A percentile compares a stretch with the other conserved stretches of the same genome.
These are phyloP conservation scores for Cladosporium sp. DNA, from an alignment of 2,329 filamentous ascomycete species.

Conservation along the genomic window DNA sequence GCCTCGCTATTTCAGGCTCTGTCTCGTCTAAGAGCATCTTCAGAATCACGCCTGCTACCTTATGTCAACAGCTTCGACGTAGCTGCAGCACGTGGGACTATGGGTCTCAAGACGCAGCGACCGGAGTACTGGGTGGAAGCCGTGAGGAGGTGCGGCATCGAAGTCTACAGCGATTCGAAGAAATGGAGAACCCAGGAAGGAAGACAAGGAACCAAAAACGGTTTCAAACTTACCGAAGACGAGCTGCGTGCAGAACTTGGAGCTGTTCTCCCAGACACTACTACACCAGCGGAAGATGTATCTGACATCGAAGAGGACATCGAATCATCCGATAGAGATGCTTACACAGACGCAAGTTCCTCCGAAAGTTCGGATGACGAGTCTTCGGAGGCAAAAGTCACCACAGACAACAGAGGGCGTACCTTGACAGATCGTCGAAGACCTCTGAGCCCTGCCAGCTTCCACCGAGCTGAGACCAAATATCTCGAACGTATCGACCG, in stretches of 20 bases:
- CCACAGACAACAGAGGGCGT: background rate
- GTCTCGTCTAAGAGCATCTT: slow-evolving; percentile 63
- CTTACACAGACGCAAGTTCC: slow-evolving; percentile 26
- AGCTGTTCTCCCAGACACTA: background rate
- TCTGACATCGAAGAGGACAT: slow-evolving; percentile 52
- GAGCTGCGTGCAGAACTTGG: slow-evolving; percentile 47
- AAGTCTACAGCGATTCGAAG: slow-evolving; percentile 46
- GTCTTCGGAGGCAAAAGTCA: background rate
- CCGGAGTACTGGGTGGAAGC: slow-evolving; percentile 55
- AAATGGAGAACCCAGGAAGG: slow-evolving; percentile 32
- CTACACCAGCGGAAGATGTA: background rate
- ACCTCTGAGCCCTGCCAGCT: slow-evolving; percentile 25
- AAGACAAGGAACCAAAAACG: slow-evolving; percentile 30
- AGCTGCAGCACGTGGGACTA: slow-evolving; percentile 54
- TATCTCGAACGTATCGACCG: slow-evolving; percentile 54
- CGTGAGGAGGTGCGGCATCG: slow-evolving; percentile 55
- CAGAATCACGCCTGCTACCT: slow-evolving; percentile 30
- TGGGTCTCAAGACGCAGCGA: slow-evolving; percentile 53
- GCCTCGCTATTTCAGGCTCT: slow-evolving; percentile 70
- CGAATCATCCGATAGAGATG: slow-evolving; percentile 31
- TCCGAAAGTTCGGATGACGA: slow-evolving; percentile 14
- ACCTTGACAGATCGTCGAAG: slow-evolving; percentile 20
- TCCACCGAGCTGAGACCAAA: slow-evolving; percentile 40
- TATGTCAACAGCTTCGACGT: slow-evolving; percentile 50
- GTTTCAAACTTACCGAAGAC: slow-evolving; percentile 39